Conservation (phyloP, 257 asterid genomes). For the Catharanthus roseus region DNA sequence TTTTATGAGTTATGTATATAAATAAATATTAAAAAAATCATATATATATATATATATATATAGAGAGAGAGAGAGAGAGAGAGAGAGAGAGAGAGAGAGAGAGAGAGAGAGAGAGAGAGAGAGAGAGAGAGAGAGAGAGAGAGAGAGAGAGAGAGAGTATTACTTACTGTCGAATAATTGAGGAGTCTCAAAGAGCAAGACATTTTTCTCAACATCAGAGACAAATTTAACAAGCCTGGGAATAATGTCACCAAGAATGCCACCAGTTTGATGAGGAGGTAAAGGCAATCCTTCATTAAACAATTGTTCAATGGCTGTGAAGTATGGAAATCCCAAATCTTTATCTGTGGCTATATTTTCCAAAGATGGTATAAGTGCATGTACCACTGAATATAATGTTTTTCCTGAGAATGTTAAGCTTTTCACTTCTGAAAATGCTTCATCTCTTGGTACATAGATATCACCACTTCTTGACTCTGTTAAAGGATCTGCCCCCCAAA, state of each 20-base stretch:
- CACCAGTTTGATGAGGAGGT: not conserved
- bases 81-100: too few species aligned
- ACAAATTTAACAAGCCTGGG: constrained; percentile 41
- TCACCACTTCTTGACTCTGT: constrained; percentile 35
- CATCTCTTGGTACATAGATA: constrained; percentile 68
- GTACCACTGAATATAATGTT: constrained; percentile 37
- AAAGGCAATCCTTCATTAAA: constrained; percentile 47
- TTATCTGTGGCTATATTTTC: constrained; percentile 8
- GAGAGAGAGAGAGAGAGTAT: too few species aligned
- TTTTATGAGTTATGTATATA: too few species aligned
- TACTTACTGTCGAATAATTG: constrained; percentile 42
- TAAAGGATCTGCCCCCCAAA: constrained; percentile 37
- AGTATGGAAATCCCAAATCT: constrained; percentile 36
- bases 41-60: too few species aligned
- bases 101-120: too few species aligned
- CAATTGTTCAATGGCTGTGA: constrained; percentile 52
- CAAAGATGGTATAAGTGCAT: constrained; percentile 37
- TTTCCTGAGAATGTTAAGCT: constrained; percentile 33
- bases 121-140: too few species aligned
- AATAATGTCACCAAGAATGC: constrained; percentile 16
- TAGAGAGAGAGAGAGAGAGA: too few species aligned
- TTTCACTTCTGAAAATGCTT: constrained; percentile 56
- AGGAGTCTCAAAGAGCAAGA: constrained; percentile 55
- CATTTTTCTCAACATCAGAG: constrained; percentile 12
- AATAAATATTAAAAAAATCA: too few species aligned